These are phyloP conservation scores for Globisporangium mamillatum DNA, from an alignment of 352 stramenopile genomes.

Conservation along the genomic window DNA sequence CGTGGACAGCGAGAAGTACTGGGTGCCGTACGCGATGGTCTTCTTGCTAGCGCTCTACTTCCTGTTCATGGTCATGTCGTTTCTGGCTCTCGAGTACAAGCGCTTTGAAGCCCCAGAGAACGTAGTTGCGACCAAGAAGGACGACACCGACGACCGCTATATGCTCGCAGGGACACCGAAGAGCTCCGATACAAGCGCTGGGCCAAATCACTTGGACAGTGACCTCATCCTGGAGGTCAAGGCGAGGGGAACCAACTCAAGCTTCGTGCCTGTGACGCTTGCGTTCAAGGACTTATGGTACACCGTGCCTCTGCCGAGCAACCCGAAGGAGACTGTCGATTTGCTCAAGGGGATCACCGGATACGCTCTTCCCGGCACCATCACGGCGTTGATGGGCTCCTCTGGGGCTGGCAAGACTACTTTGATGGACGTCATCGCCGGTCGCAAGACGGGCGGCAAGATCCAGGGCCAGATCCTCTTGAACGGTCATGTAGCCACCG, in stretches of 20 bases:
- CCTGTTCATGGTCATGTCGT: not conserved
- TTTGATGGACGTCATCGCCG: conserved; percentile 85
- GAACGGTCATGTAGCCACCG: conserved; percentile 36
- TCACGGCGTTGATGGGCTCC: conserved; percentile 36
- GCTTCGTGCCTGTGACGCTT: too few relatives aligned
- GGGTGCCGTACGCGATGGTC: conserved; percentile 10
- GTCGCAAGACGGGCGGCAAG: conserved; percentile 72
- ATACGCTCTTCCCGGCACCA: conserved; percentile 20
- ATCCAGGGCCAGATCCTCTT: conserved; percentile 66
- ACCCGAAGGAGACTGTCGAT: too few relatives aligned
- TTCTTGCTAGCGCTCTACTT: conserved; percentile 20
- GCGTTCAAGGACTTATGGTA: too few relatives aligned
- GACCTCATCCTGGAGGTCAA: too few relatives aligned
- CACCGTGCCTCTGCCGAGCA: too few relatives aligned
- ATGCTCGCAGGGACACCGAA: not conserved
- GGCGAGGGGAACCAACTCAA: too few relatives aligned
- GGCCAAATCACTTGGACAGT: conserved; percentile 22
- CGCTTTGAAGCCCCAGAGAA: not conserved
- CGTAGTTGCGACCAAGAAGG: not conserved
- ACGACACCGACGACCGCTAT: not conserved
- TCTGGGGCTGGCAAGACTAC: conserved; percentile 78
- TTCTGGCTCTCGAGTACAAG: not conserved
- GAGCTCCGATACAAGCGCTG: conserved; percentile 1
- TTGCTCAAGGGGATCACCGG: not conserved
- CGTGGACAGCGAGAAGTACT: conserved; percentile 5